phyloP scores from a whole-genome alignment of 129 eudicot genomes.

The Arctium lappa region DNA sequence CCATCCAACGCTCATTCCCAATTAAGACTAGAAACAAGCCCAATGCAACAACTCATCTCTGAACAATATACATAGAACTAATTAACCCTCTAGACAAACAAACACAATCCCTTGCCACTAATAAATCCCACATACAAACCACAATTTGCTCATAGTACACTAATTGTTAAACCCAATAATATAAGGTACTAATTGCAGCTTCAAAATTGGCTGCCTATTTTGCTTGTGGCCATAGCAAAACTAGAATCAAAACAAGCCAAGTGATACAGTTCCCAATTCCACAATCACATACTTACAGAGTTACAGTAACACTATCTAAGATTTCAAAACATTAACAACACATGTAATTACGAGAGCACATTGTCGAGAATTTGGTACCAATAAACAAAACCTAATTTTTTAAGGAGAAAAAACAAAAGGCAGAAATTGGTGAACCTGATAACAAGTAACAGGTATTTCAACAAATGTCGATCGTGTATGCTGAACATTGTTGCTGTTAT shows the following conservation, averaged over 20 bases:
- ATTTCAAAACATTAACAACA: neutral
- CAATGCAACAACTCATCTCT: neutral
- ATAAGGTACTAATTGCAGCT: conserved; percentile 6
- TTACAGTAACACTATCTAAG: neutral
- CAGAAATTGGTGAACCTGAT: conserved; percentile 50
- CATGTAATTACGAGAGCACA: neutral
- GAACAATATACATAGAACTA: neutral
- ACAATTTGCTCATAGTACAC: neutral
- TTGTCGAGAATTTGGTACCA: neutral
- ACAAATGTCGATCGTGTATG: conserved; percentile 36
- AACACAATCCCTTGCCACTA: neutral
- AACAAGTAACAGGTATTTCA: conserved; percentile 84
- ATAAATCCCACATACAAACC: neutral
- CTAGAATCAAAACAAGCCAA: neutral
- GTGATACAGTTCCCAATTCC: neutral
- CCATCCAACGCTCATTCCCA: neutral
- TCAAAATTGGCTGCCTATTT: neutral
- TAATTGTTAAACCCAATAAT: conserved; percentile 4
- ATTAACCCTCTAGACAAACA: neutral
- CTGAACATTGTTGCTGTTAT: conserved; percentile 25
- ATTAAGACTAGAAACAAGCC: neutral
- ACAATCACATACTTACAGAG: neutral
- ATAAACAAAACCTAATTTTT: conserved; percentile 8
- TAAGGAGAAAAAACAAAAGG: neutral
- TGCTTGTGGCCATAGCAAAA: neutral